Conservation (phyloP, 2,329 filamentous ascomycete genomes). For the Arthrobotrys megalospora region DNA sequence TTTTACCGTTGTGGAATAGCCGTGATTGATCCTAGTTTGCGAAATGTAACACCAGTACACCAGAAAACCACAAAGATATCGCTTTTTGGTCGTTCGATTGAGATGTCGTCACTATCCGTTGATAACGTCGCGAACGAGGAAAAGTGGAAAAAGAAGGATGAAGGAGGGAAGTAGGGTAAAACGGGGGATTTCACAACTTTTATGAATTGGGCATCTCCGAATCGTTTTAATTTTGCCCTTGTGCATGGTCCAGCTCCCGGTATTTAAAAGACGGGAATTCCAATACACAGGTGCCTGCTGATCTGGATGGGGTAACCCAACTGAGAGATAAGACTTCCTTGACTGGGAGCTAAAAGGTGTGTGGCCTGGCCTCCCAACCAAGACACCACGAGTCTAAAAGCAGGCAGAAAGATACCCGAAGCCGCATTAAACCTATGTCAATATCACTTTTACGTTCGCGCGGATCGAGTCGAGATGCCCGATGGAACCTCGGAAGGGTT, state of each 20-base stretch:
- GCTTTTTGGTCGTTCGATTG: constrained; percentile 15
- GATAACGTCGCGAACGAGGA: constrained; percentile 40
- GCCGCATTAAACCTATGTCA: constrained; percentile 46
- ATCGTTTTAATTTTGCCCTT: constrained; percentile 25
- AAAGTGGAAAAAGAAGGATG: constrained; percentile 25
- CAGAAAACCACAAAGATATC: constrained; percentile 19
- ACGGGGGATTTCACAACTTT: constrained; percentile 19
- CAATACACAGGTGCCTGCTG: constrained; percentile 52
- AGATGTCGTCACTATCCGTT: constrained; percentile 39
- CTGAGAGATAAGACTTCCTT: constrained; percentile 59
- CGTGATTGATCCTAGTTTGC: constrained; percentile 24
- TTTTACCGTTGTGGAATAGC: constrained; percentile 42
- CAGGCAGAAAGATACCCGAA: constrained; percentile 58
- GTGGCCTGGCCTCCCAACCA: constrained; percentile 49
- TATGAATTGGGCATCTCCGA: constrained; percentile 42
- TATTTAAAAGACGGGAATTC: constrained; percentile 56
- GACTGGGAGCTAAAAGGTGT: constrained; percentile 35
- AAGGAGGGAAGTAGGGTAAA: constrained; percentile 23
- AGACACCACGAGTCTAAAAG: constrained; percentile 51
- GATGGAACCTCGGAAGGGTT: constrained; percentile 35
- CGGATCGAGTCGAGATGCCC: constrained; percentile 37
- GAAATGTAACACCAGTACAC: constrained; percentile 12
- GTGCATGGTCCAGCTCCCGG: constrained; percentile 21
- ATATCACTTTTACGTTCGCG: constrained; percentile 23
- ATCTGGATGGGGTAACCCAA: constrained; percentile 58